Evolutionary conservation across 305 asterid species (phyloP), one percentile per base, ranked within the genome.

Genomic region (Rubia peregrina): DNA sequence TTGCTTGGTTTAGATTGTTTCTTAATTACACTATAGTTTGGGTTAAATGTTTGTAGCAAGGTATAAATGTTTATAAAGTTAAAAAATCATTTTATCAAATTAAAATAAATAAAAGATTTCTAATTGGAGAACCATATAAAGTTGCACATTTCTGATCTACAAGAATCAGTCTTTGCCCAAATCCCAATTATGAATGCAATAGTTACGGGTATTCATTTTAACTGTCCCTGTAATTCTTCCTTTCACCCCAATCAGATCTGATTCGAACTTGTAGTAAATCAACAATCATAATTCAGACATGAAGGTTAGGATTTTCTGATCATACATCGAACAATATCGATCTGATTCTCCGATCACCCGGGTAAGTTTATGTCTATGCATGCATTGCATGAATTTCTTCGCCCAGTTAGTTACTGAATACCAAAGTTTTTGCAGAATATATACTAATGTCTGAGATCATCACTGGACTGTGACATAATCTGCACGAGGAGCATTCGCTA

Each of bases 171-270:
- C 57, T 51, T 51, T 51, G 57, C 57, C 22, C 57, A 51, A 6
- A 51, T 51, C 57, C 57, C 57, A 51, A 51, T 4, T 51, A 51
- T 51, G 57, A 51, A 51, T 51, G 57, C 57, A 51, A 51, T 51
- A 6, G 57, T 51, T 51, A 5, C 57, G 57, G 57, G 57, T 16
- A 51, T 51, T 7, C 57, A 51, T 51, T 0, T 16, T 51, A 51
- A 51, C 57, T 51, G 21, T 51, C 57, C 49, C 49, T 44, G 14
- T 11, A 44, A 44, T 44, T 44, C 16, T 11, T 10, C 11, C 4
- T 11, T 44, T 41, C 44, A 41, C 44, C 44, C 53, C 53, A 13
- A 48, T 48, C 57, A 7, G 22, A 51, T 51, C 57, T 51, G 57
- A 51, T 17, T 51, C 57, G 14, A 2, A 49, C 56, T 49, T 7